Evolutionary conservation across 2,329 filamentous ascomycete genomes (phyloP), one percentile per base, ranked within the genome.

Genomic region (Neurospora sp.): DNA sequence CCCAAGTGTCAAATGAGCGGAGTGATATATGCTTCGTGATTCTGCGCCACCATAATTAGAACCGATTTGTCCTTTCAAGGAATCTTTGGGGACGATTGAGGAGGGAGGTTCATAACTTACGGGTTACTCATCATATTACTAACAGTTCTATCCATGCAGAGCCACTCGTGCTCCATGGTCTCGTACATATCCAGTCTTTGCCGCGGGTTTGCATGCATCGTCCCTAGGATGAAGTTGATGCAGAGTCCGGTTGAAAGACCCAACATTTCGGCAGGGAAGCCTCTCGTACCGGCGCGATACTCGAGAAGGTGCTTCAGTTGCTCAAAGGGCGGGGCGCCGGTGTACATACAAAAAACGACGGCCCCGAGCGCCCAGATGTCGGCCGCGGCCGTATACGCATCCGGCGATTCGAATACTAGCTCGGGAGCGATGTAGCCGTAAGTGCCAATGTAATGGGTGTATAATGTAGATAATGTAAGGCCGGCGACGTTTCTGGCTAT

Each of bases 351-450:
- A 46, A 68, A 71, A 28, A 67, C 36, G 17, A 71, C n/a, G 33
- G 38, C 62, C 8, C 69, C 70, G 1, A 71, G 70, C 1, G 68
- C 67, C 67, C 68, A 71, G 42, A 70, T 71, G 7, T 71, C 70
- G 28, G 62, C 70, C 4, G 70, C 67, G 8, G 17, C 33, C 7
- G 66, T 70, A 66, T 70, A 70, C n/a, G 39, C 19, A 10, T 69
- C 62, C n/a, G 36, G 8, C 6, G 17, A n/a, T 15, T 43, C 28
- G 46, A 71, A 42, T 11, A 19, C 19, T 19, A 70, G 13, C 38
- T 72, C 69, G 4, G 71, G 71, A 13, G 71, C 76, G 3, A 69
- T 69, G n/a, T 72, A 78, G 2, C 72, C 73, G 3, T 69, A 17
- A 1, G 74, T 76, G 0, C 75, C 74, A 17, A 66, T 39, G 17